These are phyloP conservation scores for Delitschia confertaspora DNA, from an alignment of 495 filamentous ascomycete genomes.

Conservation along the genomic window DNA sequence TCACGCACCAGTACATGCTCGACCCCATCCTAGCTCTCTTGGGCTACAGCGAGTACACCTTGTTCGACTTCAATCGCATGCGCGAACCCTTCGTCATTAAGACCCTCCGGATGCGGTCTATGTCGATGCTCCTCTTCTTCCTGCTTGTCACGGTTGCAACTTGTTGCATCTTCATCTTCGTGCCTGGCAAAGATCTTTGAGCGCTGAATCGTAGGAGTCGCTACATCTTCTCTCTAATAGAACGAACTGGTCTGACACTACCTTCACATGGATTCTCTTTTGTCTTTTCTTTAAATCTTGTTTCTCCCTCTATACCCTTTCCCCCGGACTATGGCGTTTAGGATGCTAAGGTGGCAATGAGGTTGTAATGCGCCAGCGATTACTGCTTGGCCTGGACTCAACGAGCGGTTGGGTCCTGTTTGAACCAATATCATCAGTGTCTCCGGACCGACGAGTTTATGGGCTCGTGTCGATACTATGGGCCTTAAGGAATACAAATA, in stretches of 20 bases:
- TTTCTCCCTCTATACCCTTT: no score
- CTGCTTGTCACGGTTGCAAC: conserved; percentile 65
- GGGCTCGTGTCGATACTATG: no score
- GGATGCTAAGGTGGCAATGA: no score
- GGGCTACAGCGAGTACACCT: conserved; percentile 89
- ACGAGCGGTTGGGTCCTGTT: no score
- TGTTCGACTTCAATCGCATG: conserved; percentile 78
- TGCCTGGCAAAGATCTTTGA: conserved; percentile 78
- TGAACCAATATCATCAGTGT: no score
- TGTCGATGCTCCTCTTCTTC: conserved; percentile 65
- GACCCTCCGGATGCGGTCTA: conserved; percentile 68
- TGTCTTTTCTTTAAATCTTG: background rate
- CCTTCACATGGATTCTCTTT: background rate
- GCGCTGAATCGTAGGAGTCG: no score
- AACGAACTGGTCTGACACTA: background rate
- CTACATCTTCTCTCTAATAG: no score
- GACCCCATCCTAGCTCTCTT: conserved; percentile 86
- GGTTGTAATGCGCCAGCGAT: no score
- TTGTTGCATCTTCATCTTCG: conserved; percentile 79
- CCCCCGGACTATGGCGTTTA: no score
- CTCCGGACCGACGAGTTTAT: no score
- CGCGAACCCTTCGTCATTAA: conserved; percentile 81
- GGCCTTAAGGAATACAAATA: no score
- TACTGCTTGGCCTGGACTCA: no score
- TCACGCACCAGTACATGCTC: conserved; percentile 86